Base-by-base conservation (phyloP, 1,139 yeast species). In the Torulaspora globosa region DNA sequence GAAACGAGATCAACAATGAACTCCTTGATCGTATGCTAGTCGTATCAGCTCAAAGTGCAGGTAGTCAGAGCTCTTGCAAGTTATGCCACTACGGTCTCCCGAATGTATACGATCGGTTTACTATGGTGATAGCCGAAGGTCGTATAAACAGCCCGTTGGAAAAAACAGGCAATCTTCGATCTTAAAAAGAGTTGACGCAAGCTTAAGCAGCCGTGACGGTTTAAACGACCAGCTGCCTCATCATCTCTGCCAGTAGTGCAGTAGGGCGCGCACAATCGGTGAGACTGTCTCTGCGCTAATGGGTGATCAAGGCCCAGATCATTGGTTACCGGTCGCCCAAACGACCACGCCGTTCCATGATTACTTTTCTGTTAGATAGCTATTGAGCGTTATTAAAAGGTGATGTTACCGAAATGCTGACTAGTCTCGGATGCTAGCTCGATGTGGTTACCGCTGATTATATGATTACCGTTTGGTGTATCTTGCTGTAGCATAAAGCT, bases 401-500 rank as follows among this genome's bases (percentile, higher is more conserved):
- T 47, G 37, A 47, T 44, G 37, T 44, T 47, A 16, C 48, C 50
- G 26, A 47, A 47, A 28, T 47, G 45, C 26, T 42, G 47, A 34
- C 39, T 46, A 14, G 38, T 42, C 37, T 41, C 42, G 44, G 32
- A 37, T 29, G 36, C 36, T 15, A 38, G 32, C 21, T 36, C 39
- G 38, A 29, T 35, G 40, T 35, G 38, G 42, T 27, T 38, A 31
- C 33, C 40, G 44, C 21, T 31, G 26, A 18, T 27, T 7, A 35
- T 15, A 26, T 28, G 36, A 11, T 19, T 39, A 16, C 26, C 41
- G 26, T 36, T 28, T 26, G 34, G 35, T 40, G 32, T 42, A 40
- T 50, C 53, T 14, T 46, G 26, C 18, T 51, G 42, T 29, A 47
- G 39, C 39, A 50, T 39, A 32, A 53, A 51, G 39, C 52, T 51